Conservation (phyloP, 345 rosid species). For the Pugionium dolabratum region DNA sequence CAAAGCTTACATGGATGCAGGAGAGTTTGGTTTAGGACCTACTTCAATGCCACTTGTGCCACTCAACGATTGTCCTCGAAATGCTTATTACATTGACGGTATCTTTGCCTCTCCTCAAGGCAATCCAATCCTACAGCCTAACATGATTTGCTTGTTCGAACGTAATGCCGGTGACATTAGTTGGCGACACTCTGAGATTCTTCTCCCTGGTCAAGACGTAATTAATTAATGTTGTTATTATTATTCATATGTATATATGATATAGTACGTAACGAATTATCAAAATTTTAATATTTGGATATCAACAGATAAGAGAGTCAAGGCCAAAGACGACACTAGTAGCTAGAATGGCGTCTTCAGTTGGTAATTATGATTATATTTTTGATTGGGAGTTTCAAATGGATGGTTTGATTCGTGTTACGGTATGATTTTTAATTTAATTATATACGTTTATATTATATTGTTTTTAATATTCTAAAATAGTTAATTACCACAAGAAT, state of each 20-base stretch:
- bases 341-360: conserved; percentile 13
- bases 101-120: conserved; percentile 1
- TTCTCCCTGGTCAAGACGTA: background rate
- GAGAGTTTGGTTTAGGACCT: conserved; percentile 4
- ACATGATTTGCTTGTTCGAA: conserved; percentile 19
- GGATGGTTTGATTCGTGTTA: conserved; percentile 12
- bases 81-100: conserved; percentile 12
- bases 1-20: conserved; percentile 9
- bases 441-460: background rate
- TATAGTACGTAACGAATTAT: too few species aligned
- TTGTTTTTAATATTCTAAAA: too few species aligned
- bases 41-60: conserved; percentile 17
- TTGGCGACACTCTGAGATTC: conserved; percentile 21
- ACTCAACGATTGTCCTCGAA: conserved; percentile 7
- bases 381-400: conserved; percentile 20
- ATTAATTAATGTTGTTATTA: too few species aligned
- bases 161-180: conserved; percentile 15
- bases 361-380: conserved; percentile 13
- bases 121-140: conserved; percentile 11
- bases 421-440: background rate
- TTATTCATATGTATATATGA: too few species aligned
- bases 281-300: too few species aligned
- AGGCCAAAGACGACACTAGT: conserved; percentile 15
- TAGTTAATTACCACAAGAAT: too few species aligned
- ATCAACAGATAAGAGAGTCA: conserved; percentile 15